Percentiles rank a stretch among this genome's conserved stretches.
These are phyloP conservation scores for Candida sanyaensis DNA, from an alignment of 1,139 yeast species.

Conservation along the genomic window DNA sequence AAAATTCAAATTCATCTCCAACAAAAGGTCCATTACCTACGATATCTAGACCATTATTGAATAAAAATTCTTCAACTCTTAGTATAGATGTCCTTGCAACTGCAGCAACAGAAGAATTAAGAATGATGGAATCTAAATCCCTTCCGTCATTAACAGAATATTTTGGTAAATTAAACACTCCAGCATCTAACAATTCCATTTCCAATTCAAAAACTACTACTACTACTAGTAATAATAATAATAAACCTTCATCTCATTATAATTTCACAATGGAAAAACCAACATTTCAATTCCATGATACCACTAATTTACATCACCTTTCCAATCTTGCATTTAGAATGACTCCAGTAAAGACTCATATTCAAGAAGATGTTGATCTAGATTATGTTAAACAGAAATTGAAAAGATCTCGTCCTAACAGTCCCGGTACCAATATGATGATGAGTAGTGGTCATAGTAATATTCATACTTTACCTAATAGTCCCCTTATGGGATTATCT, in stretches of 20 bases:
- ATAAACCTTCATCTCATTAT: neutral
- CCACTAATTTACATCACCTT: conserved; percentile 27
- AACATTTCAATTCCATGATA: conserved; percentile 12
- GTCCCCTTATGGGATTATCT: conserved; percentile 54
- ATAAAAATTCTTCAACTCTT: conserved; percentile 22
- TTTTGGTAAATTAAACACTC: conserved; percentile 27
- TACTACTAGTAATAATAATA: too few relatives aligned
- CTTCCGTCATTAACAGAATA: conserved; percentile 67
- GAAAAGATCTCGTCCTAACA: conserved; percentile 74
- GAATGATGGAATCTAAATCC: conserved; percentile 57
- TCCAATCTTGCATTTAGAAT: conserved; percentile 27
- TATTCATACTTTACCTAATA: conserved; percentile 58
- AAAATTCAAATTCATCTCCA: neutral
- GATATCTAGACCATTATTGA: conserved; percentile 10
- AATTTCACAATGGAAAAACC: conserved; percentile 8
- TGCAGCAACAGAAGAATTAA: conserved; percentile 81
- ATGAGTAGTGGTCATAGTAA: conserved; percentile 5
- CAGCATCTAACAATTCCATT: neutral
- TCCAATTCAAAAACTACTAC: neutral
- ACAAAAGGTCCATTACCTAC: conserved; percentile 1
- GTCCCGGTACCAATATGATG: conserved; percentile 29
- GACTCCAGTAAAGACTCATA: conserved; percentile 21
- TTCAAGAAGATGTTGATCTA: conserved; percentile 44
- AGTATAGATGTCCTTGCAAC: conserved; percentile 75
- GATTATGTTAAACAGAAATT: conserved; percentile 53